Percentiles rank a stretch among this genome's conserved stretches.
phyloP scores from a whole-genome alignment of 2,329 filamentous ascomycete genomes.

The Dactylonectria estremocensis region DNA sequence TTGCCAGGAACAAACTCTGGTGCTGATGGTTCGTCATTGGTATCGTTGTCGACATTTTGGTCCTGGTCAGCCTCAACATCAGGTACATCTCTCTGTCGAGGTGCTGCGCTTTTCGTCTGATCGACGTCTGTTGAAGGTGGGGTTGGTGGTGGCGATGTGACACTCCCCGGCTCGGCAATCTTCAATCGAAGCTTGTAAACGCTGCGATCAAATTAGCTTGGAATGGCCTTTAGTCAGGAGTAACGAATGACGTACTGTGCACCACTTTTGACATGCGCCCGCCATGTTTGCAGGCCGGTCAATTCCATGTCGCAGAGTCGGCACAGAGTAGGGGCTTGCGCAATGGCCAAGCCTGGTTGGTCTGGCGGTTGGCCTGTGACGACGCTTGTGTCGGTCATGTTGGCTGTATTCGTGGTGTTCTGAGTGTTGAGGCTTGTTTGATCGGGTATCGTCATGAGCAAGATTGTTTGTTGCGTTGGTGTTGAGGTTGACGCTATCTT shows the following conservation, averaged over 20 bases:
- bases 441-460: neutral
- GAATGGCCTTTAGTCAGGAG: neutral
- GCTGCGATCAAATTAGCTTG: constrained; percentile 28
- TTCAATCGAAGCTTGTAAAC: constrained; percentile 45
- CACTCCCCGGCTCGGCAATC: constrained; percentile 38
- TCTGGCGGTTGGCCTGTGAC: neutral
- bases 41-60: constrained; percentile 4
- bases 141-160: constrained; percentile 27
- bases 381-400: neutral
- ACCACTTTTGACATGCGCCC: constrained; percentile 45
- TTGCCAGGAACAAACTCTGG: constrained; percentile 49
- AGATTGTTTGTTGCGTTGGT: neutral
- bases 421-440: neutral
- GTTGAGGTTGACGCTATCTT: neutral
- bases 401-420: neutral
- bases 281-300: constrained; percentile 34
- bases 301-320: constrained; percentile 41
- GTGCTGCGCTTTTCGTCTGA: neutral
- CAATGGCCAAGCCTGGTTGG: neutral
- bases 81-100: neutral
- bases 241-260: constrained; percentile 37
- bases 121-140: constrained; percentile 3
- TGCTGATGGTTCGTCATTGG: constrained; percentile 3
- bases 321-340: constrained; percentile 37
- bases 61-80: constrained; percentile 4